These are phyloP conservation scores for Candida methanosorbosa DNA, from an alignment of 805 yeast genomes.

Conservation along the genomic window DNA sequence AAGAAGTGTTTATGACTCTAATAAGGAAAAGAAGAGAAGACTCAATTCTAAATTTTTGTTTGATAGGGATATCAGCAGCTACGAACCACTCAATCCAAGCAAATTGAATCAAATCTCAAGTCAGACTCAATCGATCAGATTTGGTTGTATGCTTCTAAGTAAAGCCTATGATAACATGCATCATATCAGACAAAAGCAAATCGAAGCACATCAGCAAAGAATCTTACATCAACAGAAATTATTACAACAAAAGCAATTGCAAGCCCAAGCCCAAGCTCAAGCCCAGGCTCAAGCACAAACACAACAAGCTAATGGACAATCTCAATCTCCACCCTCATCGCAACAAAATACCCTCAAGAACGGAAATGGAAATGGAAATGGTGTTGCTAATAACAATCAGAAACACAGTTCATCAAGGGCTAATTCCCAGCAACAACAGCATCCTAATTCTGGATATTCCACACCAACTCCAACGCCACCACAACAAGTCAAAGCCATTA, in stretches of 20 bases:
- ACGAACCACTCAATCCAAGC: slow-evolving; percentile 71
- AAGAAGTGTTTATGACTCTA: slow-evolving; percentile 25
- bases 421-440: too few relatives aligned
- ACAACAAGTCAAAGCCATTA: too few relatives aligned
- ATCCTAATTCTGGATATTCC: too few relatives aligned
- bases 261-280: slow-evolving; percentile 23
- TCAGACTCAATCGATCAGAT: slow-evolving; percentile 82
- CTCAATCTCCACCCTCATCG: too few relatives aligned
- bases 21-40: slow-evolving; percentile 26
- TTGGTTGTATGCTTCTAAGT: slow-evolving; percentile 83
- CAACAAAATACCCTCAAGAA: too few relatives aligned
- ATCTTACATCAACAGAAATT: slow-evolving; percentile 19
- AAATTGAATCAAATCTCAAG: slow-evolving; percentile 72
- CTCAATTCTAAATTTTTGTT: slow-evolving; percentile 41
- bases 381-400: background rate
- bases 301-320: slow-evolving; percentile 5
- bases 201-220: slow-evolving; percentile 30
- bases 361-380: background rate
- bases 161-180: slow-evolving; percentile 83
- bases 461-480: too few relatives aligned
- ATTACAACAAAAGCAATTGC: slow-evolving; percentile 28
- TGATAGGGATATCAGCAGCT: slow-evolving; percentile 33
- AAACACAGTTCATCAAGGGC: slow-evolving; percentile 10
- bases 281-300: slow-evolving; percentile 13
- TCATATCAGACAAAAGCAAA: slow-evolving; percentile 61